Base-by-base conservation (phyloP, 2,329 filamentous ascomycete genomes). In the Pseudogymnoascus sp. region DNA sequence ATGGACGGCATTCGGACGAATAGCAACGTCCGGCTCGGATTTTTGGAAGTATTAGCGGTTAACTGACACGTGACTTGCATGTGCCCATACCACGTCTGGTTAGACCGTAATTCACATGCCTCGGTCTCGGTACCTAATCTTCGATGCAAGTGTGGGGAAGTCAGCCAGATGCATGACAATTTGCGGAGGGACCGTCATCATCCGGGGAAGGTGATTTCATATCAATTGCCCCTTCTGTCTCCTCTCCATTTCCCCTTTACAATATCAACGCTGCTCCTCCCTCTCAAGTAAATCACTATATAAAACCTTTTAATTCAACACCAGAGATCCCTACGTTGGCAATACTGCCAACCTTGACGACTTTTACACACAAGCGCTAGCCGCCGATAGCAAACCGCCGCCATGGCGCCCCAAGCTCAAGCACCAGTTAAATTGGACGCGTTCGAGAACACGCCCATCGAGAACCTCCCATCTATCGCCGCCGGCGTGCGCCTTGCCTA, bases 401-500 rank as follows among this genome's bases (percentile, higher is more conserved):
- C 26, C 47, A 54, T 54, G 47, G 47, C 47, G 26, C 47, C 47
- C 47, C 47, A 54, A 54, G 26, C 26, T 31, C 23, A 54, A 31
- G 26, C 47, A 16, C 26, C 47, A 2, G 36, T 54, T 10, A 31
- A 54, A 31, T 31, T 54, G 26, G 47, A 54, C 26, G 69, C 77
- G 42, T 86, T 89, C 69, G 76, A 84, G 75, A 76, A 78, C 62
- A 93, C 90, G 1, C 74, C 86, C 1, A 73, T 90, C 57, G 86
- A 89, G 63, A 78, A 82, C 45, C 91, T 96, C 73, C 77, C 85
- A 12, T 74, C 75, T 65, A 82, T 83, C 45, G 83, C 86, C 72
- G 79, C 83, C 64, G 82, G 78, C 5, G 77, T 89, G 47, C 86
- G 86, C 72, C 77, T 80, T 61, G 86, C 87, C n/a, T 97, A 91